phyloP scores from a whole-genome alignment of 139 green algal genomes.

The Chlorella sp. region DNA sequence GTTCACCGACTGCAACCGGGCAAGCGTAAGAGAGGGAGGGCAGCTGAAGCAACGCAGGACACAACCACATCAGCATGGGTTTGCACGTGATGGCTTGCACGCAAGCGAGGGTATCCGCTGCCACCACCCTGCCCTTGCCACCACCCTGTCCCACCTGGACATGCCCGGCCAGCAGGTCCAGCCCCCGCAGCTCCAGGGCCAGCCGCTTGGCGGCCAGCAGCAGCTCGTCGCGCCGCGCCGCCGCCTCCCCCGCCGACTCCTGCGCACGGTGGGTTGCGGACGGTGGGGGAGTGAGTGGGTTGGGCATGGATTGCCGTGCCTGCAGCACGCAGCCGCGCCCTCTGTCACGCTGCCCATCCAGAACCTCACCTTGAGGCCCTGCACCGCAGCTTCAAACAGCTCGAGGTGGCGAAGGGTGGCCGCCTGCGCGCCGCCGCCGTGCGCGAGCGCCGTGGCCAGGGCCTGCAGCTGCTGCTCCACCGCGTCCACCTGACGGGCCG shows the following conservation, averaged over 20 bases:
- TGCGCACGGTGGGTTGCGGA: neutral
- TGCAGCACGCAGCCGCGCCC: neutral
- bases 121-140: too few species aligned
- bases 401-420: neutral
- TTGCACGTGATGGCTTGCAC: neutral
- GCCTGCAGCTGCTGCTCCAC: slow-evolving; percentile 1
- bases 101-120: too few species aligned
- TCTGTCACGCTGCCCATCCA: neutral
- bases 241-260: neutral
- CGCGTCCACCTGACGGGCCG: neutral
- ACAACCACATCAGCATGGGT: neutral
- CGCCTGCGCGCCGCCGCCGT: neutral
- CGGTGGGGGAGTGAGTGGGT: neutral
- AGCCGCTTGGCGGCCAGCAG: slow-evolving; percentile 14
- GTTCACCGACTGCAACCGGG: neutral
- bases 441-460: neutral
- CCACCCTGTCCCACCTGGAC: too few species aligned
- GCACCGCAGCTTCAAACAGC: slow-evolving; percentile 19
- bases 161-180: slow-evolving; percentile 7
- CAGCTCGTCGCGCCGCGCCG: slow-evolving; percentile 8
- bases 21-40: neutral
- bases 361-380: neutral
- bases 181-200: slow-evolving; percentile 11
- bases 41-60: too few species aligned
- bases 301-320: neutral